Evolutionary conservation across 805 yeast species (phyloP).

Genomic region (Naumovozyma dairenensis): DNA sequence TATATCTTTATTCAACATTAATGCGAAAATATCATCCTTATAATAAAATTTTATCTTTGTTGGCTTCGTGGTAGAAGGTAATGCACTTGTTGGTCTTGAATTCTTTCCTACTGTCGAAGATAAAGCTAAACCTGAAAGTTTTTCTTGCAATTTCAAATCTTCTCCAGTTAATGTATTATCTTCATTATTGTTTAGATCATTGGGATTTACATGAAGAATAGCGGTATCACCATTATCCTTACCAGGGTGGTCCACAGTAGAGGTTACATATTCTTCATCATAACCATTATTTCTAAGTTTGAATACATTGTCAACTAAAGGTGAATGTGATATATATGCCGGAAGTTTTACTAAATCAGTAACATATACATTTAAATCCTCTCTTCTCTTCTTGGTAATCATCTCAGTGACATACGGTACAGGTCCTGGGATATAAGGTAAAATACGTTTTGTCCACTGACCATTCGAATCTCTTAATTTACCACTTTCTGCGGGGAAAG

Average conservation of each 20-base stretch:
- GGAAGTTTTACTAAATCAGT: constrained; percentile 62
- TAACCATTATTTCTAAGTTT: constrained; percentile 35
- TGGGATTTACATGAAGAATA: constrained; percentile 2
- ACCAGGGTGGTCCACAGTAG: not conserved
- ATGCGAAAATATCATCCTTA: constrained; percentile 73
- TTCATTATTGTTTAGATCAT: constrained; percentile 12
- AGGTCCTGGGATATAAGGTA: constrained; percentile 96
- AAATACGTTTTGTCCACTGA: constrained; percentile 62
- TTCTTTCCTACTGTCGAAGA: constrained; percentile 8
- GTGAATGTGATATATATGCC: constrained; percentile 58
- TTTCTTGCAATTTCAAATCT: constrained; percentile 23
- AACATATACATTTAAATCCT: constrained; percentile 47
- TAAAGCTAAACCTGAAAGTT: constrained; percentile 21
- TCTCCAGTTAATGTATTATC: constrained; percentile 27
- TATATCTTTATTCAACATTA: constrained; percentile 42
- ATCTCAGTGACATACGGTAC: constrained; percentile 80
- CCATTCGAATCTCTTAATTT: constrained; percentile 37
- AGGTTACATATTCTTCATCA: constrained; percentile 22
- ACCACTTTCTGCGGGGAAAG: constrained; percentile 90
- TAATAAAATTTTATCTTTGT: constrained; percentile 64
- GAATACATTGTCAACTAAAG: constrained; percentile 62
- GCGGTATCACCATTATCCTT: constrained; percentile 9
- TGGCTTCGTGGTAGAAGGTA: constrained; percentile 23
- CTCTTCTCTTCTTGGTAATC: constrained; percentile 45
- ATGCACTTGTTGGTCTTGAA: constrained; percentile 25